A percentile compares a stretch with the other conserved stretches of the same genome.
Conservation (phyloP, 1,284 basidiomycete genomes). For the Cerioporus squamosus region DNA sequence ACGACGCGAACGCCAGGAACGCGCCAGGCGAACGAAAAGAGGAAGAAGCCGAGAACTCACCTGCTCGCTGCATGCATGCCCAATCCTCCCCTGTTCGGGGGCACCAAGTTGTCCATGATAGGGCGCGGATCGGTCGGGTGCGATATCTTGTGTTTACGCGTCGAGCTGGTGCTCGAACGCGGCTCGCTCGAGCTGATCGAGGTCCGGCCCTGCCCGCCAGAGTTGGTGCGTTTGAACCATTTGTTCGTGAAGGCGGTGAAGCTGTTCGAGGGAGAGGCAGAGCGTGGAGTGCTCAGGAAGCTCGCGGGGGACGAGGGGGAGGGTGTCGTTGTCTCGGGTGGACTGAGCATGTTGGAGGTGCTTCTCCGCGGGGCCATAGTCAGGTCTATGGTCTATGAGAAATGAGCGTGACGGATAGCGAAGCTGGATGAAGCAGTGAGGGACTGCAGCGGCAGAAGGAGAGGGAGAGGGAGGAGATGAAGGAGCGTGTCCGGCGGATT, state of each 20-base stretch:
- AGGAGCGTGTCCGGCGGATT: background rate
- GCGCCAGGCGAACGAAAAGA: background rate
- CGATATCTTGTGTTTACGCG: slow-evolving; percentile 77
- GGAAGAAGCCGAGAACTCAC: slow-evolving; percentile 40
- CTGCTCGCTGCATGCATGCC: slow-evolving; percentile 45
- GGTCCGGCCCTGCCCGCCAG: slow-evolving; percentile 29
- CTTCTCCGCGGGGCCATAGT: slow-evolving; percentile 34
- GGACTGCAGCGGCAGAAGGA: slow-evolving; percentile 2
- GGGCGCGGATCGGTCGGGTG: slow-evolving; percentile 80
- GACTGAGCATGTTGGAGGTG: slow-evolving; percentile 34
- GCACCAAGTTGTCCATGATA: slow-evolving; percentile 51
- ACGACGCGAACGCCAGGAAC: background rate
- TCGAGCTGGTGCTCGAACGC: slow-evolving; percentile 56
- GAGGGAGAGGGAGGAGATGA: too few species aligned
- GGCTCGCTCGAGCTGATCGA: slow-evolving; percentile 45
- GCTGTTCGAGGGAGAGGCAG: slow-evolving; percentile 35
- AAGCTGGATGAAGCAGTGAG: slow-evolving; percentile 10
- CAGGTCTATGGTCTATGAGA: background rate
- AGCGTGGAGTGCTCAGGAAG: slow-evolving; percentile 31
- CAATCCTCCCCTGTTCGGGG: slow-evolving; percentile 30
- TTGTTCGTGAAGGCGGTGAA: slow-evolving; percentile 37
- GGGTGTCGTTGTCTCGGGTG: slow-evolving; percentile 28
- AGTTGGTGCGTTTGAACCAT: slow-evolving; percentile 38
- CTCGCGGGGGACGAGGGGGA: slow-evolving; percentile 30
- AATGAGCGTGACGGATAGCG: slow-evolving; percentile 5